Evolutionary conservation across 345 rosid genomes (phyloP).

Genomic region (Durio zibethinus): DNA sequence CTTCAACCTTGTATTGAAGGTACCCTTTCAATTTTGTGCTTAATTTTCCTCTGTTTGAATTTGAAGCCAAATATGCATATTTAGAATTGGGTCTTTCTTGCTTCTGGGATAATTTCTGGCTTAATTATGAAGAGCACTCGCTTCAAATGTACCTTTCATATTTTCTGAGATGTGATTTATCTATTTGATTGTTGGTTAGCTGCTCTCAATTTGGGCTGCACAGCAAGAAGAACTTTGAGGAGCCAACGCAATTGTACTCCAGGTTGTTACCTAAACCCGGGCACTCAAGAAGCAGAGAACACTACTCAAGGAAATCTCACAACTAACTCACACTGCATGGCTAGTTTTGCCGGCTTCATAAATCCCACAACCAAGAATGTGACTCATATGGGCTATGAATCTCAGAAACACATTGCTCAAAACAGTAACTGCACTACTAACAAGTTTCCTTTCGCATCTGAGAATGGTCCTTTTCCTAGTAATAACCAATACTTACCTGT

Average conservation of each 20-base stretch:
- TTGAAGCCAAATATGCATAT: neutral
- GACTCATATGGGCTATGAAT: constrained; percentile 12
- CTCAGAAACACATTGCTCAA: constrained; percentile 10
- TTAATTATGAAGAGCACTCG: neutral
- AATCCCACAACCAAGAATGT: constrained; percentile 14
- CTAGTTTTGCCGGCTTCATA: constrained; percentile 23
- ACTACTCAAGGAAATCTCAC: constrained; percentile 17
- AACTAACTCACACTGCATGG: constrained; percentile 14
- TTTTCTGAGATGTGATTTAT: constrained; percentile 7
- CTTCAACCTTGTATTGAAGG: constrained; percentile 81
- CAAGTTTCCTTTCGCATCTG: constrained; percentile 23
- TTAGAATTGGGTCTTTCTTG: neutral
- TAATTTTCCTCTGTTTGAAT: constrained; percentile 6
- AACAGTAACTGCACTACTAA: neutral
- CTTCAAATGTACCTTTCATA: neutral
- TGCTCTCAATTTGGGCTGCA: constrained; percentile 71
- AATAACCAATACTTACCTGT: constrained; percentile 8
- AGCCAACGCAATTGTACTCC: constrained; percentile 51
- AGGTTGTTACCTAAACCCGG: constrained; percentile 43
- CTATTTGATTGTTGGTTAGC: constrained; percentile 36
- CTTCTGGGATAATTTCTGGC: neutral
- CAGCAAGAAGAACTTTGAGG: constrained; percentile 51
- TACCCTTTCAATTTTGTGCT: constrained; percentile 18
- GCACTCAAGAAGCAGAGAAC: constrained; percentile 30
- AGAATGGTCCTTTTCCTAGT: constrained; percentile 8